Percentiles rank a stretch among this genome's conserved stretches.
Evolutionary conservation across 257 asterid genomes (phyloP).

Genomic region (Lycium barbarum): DNA sequence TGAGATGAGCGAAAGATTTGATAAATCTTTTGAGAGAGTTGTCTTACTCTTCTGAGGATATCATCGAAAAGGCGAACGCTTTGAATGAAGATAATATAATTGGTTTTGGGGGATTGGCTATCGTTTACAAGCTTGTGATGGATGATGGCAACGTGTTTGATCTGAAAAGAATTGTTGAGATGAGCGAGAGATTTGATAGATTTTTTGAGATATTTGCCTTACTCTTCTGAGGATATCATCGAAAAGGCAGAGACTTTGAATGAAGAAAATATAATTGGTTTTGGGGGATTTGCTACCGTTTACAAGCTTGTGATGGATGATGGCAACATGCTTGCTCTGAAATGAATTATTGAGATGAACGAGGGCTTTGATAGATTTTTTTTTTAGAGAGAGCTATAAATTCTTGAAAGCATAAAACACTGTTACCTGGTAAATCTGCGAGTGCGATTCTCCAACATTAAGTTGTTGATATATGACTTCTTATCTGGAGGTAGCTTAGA

Average conservation of each 20-base stretch:
- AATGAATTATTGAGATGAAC: slow-evolving; percentile 74
- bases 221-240: slow-evolving; percentile 84
- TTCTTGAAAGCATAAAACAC: slow-evolving; percentile 90
- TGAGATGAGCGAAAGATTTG: no score
- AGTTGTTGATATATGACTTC: slow-evolving; percentile 25
- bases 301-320: slow-evolving; percentile 93
- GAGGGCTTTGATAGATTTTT: slow-evolving; percentile 82
- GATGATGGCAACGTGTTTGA: no score
- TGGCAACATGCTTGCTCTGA: slow-evolving; percentile 74
- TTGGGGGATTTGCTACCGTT: slow-evolving; percentile 90
- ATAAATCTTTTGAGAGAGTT: slow-evolving; percentile 25
- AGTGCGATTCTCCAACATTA: slow-evolving; percentile 81
- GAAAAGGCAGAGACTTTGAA: slow-evolving; percentile 75
- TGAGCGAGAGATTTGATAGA: no score
- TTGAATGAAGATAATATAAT: no score
- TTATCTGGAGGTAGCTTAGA: no score
- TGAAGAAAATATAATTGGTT: slow-evolving; percentile 84
- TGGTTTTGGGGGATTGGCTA: no score
- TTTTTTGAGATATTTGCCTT: slow-evolving; percentile 62
- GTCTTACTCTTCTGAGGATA: no score
- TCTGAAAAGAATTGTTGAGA: no score
- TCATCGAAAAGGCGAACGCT: no score
- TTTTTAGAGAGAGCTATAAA: slow-evolving; percentile 87
- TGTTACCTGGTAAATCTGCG: slow-evolving; percentile 80
- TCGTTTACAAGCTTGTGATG: no score